Evolutionary conservation across 2,329 filamentous ascomycete species (phyloP).

Genomic region (Lecanosticta acicola): DNA sequence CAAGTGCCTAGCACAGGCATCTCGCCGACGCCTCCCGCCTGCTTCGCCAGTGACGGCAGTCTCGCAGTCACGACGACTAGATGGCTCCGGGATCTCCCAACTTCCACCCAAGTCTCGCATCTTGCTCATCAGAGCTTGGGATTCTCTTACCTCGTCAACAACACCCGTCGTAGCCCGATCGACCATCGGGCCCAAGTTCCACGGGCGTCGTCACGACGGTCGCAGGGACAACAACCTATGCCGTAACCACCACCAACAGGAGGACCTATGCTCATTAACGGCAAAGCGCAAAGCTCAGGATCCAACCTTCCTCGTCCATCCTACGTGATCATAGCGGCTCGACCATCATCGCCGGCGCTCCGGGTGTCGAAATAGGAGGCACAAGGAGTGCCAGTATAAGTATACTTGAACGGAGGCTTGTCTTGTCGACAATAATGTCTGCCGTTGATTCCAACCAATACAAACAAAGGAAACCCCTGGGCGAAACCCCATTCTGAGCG

Average conservation of each 20-base stretch:
- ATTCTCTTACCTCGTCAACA: no score
- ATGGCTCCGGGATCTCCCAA: background rate
- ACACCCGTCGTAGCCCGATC: slow-evolving; percentile 1
- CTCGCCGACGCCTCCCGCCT: background rate
- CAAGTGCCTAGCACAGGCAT: background rate
- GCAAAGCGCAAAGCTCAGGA: background rate
- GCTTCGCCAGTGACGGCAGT: background rate
- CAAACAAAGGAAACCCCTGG: no score
- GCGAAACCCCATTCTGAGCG: no score
- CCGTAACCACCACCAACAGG: slow-evolving; percentile 3
- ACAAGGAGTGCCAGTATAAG: background rate
- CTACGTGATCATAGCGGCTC: background rate
- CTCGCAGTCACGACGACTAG: background rate
- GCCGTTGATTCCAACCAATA: background rate
- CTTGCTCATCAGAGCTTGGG: background rate
- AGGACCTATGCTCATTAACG: slow-evolving; percentile 3
- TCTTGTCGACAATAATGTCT: background rate
- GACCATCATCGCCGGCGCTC: background rate
- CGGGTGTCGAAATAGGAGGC: background rate
- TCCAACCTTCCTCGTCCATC: background rate
- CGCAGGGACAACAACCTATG: slow-evolving; percentile 6
- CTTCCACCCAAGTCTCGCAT: background rate
- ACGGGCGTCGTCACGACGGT: slow-evolving; percentile 1
- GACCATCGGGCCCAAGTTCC: slow-evolving; percentile 4
- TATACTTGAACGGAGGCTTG: background rate